These are phyloP conservation scores for Plectosphaerella cucumerina DNA, from an alignment of 2,329 filamentous ascomycete genomes.

Conservation along the genomic window DNA sequence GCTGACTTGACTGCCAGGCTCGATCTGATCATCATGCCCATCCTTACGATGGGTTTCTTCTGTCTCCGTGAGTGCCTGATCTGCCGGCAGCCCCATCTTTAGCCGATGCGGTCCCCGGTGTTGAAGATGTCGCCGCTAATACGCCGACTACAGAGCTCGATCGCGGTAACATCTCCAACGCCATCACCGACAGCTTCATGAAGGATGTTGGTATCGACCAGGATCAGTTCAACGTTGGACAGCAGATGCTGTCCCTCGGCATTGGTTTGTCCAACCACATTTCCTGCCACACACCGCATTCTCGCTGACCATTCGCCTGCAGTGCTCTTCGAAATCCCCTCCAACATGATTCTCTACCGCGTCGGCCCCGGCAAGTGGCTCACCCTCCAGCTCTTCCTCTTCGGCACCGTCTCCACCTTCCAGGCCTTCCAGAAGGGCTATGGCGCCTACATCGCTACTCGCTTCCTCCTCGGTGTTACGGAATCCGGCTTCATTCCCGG, in stretches of 20 bases:
- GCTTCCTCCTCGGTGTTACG: constrained; percentile 47
- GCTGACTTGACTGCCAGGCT: constrained; percentile 18
- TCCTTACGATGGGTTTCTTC: constrained; percentile 37
- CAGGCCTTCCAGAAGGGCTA: constrained; percentile 47
- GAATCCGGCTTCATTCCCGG: constrained; percentile 55
- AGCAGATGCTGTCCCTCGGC: constrained; percentile 44
- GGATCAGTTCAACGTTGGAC: constrained; percentile 47
- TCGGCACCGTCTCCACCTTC: constrained; percentile 48
- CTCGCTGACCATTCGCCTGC: not conserved
- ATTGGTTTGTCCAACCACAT: constrained; percentile 23
- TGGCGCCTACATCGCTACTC: constrained; percentile 41
- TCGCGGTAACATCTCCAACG: constrained; percentile 30
- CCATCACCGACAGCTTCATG: constrained; percentile 38
- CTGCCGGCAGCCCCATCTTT: constrained; percentile 24
- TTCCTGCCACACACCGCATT: not conserved
- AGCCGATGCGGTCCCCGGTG: constrained; percentile 36
- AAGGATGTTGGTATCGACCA: constrained; percentile 44
- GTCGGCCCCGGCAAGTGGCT: constrained; percentile 50
- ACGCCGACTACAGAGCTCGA: constrained; percentile 26
- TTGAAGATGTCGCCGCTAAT: constrained; percentile 35
- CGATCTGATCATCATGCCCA: constrained; percentile 36
- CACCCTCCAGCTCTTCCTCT: constrained; percentile 48
- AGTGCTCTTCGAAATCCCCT: constrained; percentile 40
- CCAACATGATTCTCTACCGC: constrained; percentile 41
- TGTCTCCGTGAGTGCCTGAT: constrained; percentile 28